Conservation (phyloP, 805 yeast species). For the Candida sphagnicola region DNA sequence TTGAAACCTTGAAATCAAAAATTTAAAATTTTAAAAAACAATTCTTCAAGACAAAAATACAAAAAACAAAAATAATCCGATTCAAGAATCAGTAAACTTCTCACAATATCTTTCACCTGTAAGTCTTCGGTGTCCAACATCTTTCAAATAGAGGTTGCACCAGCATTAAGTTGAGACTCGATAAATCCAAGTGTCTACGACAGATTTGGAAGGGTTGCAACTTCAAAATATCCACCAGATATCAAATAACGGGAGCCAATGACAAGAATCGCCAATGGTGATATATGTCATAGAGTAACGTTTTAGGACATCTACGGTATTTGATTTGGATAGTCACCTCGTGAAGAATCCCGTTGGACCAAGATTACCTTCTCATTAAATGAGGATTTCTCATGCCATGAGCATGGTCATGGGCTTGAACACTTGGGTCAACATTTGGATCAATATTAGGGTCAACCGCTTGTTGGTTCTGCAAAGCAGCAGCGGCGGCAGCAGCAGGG, state of each 20-base stretch:
- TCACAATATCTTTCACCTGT: neutral
- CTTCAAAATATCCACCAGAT: no score
- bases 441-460: slow-evolving; percentile 42
- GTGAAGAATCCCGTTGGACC: no score
- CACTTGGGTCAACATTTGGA: slow-evolving; percentile 42
- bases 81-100: no score
- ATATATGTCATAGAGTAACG: neutral
- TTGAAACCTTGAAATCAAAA: neutral
- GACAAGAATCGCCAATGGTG: no score
- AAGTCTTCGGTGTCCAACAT: no score
- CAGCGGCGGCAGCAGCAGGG: slow-evolving; percentile 23
- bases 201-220: no score
- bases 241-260: no score
- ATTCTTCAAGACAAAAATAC: neutral
- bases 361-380: slow-evolving; percentile 2
- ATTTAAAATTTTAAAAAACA: neutral
- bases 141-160: no score
- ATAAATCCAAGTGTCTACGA: no score
- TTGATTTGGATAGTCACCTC: no score
- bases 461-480: slow-evolving; percentile 21
- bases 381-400: slow-evolving; percentile 15
- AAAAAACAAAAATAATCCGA: neutral
- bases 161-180: no score
- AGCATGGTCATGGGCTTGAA: slow-evolving; percentile 39
- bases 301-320: no score